phyloP scores from a whole-genome alignment of 1,284 basidiomycete genomes.

The Microbotryomycetes sp. region DNA sequence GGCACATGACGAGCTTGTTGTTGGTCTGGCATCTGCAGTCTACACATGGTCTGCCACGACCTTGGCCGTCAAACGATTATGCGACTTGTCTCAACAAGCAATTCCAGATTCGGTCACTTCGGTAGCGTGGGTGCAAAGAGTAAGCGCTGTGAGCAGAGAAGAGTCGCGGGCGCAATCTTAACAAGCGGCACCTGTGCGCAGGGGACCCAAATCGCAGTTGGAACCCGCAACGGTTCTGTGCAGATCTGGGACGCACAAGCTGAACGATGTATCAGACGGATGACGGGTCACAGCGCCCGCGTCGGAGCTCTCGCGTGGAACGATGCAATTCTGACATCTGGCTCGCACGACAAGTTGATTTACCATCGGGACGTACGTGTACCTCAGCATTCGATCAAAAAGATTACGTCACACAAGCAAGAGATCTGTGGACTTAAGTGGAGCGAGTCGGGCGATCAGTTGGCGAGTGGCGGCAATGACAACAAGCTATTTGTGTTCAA shows the following conservation, averaged over 20 bases:
- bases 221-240: slow-evolving; percentile 76
- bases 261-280: slow-evolving; percentile 69
- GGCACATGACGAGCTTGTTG: slow-evolving; percentile 85
- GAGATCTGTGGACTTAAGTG: slow-evolving; percentile 96
- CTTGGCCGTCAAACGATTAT: slow-evolving; percentile 82
- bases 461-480: slow-evolving; percentile 95
- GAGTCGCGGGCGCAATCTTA: no score
- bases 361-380: slow-evolving; percentile 85
- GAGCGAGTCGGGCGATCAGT: slow-evolving; percentile 61
- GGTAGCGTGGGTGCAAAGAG: slow-evolving; percentile 85
- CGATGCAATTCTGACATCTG: slow-evolving; percentile 75
- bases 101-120: slow-evolving; percentile 62
- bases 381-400: slow-evolving; percentile 62
- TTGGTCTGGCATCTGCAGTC: slow-evolving; percentile 83
- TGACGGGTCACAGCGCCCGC: slow-evolving; percentile 75
- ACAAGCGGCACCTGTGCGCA: slow-evolving; percentile 36
- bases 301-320: slow-evolving; percentile 96
- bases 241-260: slow-evolving; percentile 84
- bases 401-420: slow-evolving; percentile 76
- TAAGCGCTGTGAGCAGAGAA: slow-evolving; percentile 44
- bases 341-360: slow-evolving; percentile 83
- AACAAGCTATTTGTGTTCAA: slow-evolving; percentile 99
- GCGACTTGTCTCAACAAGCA: slow-evolving; percentile 56
- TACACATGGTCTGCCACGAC: slow-evolving; percentile 97
- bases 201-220: slow-evolving; percentile 84